phyloP scores from a whole-genome alignment of 2,329 filamentous ascomycete genomes.

The Alternaria longipes region DNA sequence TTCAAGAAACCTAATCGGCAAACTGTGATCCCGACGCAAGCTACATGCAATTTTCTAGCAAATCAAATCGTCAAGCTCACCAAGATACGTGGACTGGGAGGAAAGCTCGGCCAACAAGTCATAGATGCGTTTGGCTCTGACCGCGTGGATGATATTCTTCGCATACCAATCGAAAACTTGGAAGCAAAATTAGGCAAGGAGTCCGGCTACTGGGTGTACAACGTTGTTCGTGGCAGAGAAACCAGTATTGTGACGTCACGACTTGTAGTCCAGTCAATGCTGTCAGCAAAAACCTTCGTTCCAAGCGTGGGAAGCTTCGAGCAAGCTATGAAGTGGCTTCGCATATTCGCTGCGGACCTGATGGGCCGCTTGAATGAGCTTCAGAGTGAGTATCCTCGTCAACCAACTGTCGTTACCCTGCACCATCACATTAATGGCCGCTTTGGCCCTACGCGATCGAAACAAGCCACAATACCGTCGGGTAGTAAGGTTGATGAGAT shows the following conservation, averaged over 20 bases:
- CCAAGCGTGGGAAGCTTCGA: conserved; percentile 82
- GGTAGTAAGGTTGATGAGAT: background rate
- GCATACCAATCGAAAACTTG: too few species aligned
- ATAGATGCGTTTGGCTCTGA: conserved; percentile 82
- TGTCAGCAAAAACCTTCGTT: conserved; percentile 93
- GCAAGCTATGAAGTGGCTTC: conserved; percentile 83
- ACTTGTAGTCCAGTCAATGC: conserved; percentile 95
- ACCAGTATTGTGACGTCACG: conserved; percentile 70
- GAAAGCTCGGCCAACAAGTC: conserved; percentile 90
- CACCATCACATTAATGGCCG: too few species aligned
- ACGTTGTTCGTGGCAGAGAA: too few species aligned
- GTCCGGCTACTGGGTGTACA: too few species aligned
- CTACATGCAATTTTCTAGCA: conserved; percentile 80
- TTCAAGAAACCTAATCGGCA: conserved; percentile 95
- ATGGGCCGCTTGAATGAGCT: conserved; percentile 73
- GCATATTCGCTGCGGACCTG: conserved; percentile 92
- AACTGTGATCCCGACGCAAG: conserved; percentile 89
- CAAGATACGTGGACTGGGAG: conserved; percentile 91
- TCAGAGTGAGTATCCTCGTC: conserved; percentile 89
- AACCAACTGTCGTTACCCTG: conserved; percentile 67
- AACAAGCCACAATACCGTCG: background rate
- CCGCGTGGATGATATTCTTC: conserved; percentile 68
- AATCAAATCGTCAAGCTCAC: conserved; percentile 82
- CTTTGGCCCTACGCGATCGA: background rate
- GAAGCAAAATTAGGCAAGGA: too few species aligned